These are phyloP conservation scores for Camelina hispida DNA, from an alignment of 345 rosid species.

Conservation along the genomic window DNA sequence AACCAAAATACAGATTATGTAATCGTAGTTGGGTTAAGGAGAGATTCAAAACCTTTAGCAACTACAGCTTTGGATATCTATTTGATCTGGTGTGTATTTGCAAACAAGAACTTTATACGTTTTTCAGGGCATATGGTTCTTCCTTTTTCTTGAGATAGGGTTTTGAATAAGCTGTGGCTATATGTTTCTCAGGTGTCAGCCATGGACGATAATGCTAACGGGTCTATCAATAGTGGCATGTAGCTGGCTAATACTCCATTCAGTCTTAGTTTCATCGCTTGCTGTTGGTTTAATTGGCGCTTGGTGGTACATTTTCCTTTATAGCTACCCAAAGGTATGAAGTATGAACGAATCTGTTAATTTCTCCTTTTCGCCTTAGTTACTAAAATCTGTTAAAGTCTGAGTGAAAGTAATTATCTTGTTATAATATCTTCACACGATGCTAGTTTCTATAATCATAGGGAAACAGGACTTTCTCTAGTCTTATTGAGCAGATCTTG, in stretches of 20 bases:
- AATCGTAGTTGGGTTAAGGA: not conserved
- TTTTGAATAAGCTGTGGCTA: not conserved
- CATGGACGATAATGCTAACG: conserved; percentile 86
- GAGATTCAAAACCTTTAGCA: not conserved
- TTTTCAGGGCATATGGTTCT: not conserved
- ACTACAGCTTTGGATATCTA: not conserved
- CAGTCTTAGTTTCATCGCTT: conserved; percentile 58
- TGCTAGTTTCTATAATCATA: not conserved
- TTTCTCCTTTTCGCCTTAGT: no score
- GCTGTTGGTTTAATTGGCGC: conserved; percentile 50
- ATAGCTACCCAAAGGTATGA: conserved; percentile 84
- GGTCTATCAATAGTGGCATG: conserved; percentile 60
- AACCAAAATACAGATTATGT: not conserved
- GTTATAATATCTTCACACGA: no score
- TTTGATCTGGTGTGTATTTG: conserved; percentile 16
- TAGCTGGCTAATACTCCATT: conserved; percentile 77
- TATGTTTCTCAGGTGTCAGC: conserved; percentile 76
- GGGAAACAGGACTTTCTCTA: not conserved
- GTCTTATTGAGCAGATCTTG: not conserved
- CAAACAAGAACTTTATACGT: not conserved
- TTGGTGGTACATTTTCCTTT: conserved; percentile 94
- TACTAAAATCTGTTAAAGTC: no score
- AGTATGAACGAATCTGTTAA: conserved; percentile 42
- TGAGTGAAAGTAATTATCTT: no score
- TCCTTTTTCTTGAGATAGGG: not conserved